Evolutionary conservation across 495 filamentous ascomycete genomes (phyloP).

Genomic region (Staphylotrichum tortipilum): DNA sequence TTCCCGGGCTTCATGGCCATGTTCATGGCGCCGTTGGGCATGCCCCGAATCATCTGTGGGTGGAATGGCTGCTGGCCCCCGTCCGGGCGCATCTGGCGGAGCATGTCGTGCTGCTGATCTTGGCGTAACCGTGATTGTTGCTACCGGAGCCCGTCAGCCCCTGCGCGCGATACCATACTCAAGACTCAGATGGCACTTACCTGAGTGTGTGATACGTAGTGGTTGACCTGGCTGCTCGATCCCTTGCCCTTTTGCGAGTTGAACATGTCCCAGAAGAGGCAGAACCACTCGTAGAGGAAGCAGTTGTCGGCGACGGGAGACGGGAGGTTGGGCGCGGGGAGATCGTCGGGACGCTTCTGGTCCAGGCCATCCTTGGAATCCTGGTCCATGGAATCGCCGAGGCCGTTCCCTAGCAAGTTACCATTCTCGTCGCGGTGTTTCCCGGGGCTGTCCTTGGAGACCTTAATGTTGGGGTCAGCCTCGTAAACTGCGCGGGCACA

Average conservation of each 20-base stretch:
- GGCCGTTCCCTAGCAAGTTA: conserved; percentile 54
- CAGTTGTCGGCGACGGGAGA: conserved; percentile 59
- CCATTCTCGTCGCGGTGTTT: conserved; percentile 56
- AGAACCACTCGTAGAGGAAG: conserved; percentile 93
- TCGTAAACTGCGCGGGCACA: conserved; percentile 65
- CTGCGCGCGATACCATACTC: background rate
- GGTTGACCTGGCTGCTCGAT: conserved; percentile 44
- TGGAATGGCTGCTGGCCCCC: conserved; percentile 36
- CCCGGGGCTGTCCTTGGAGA: conserved; percentile 49
- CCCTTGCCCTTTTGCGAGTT: conserved; percentile 61
- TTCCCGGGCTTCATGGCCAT: conserved; percentile 45
- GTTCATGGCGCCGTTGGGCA: conserved; percentile 30
- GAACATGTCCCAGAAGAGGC: conserved; percentile 92
- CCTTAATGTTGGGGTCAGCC: conserved; percentile 49
- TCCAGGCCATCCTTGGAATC: conserved; percentile 70
- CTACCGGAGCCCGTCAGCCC: conserved; percentile 30
- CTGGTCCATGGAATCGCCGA: conserved; percentile 75
- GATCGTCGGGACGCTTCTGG: conserved; percentile 63
- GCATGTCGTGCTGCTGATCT: conserved; percentile 58
- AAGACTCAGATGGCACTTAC: conserved; percentile 32
- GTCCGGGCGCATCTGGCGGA: conserved; percentile 56
- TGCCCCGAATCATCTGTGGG: conserved; percentile 43
- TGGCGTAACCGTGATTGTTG: conserved; percentile 60
- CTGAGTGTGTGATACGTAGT: conserved; percentile 75
- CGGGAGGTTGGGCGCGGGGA: conserved; percentile 65